These are phyloP conservation scores for Fonsecaea nubica DNA, from an alignment of 2,329 filamentous ascomycete species.

Conservation along the genomic window DNA sequence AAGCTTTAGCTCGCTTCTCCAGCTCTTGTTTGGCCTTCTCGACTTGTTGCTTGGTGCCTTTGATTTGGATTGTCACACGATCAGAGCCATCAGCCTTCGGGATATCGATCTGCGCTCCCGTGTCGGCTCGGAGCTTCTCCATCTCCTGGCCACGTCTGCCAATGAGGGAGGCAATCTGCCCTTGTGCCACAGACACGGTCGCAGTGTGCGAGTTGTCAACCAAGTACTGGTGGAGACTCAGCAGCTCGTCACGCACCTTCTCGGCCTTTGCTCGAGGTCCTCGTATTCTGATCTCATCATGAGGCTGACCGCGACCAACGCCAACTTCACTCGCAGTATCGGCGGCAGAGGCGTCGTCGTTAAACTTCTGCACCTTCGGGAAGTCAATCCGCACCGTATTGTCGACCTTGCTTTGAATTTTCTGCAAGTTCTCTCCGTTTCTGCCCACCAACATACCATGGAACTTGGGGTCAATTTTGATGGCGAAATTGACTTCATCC, in stretches of 20 bases:
- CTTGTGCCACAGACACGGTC: slow-evolving; percentile 84
- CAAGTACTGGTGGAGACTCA: slow-evolving; percentile 85
- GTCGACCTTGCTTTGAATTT: slow-evolving; percentile 88
- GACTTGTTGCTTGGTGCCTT: slow-evolving; percentile 90
- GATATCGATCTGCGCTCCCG: slow-evolving; percentile 89
- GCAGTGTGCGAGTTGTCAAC: slow-evolving; percentile 84
- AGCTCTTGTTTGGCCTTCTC: slow-evolving; percentile 89
- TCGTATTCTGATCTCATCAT: slow-evolving; percentile 88
- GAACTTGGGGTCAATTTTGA: slow-evolving; percentile 93
- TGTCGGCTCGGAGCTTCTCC: slow-evolving; percentile 83
- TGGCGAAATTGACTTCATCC: slow-evolving; percentile 83
- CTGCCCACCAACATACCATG: slow-evolving; percentile 93
- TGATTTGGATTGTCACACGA: slow-evolving; percentile 85
- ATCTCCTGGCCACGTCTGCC: slow-evolving; percentile 88
- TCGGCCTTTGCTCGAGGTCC: slow-evolving; percentile 93
- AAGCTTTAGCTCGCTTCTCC: slow-evolving; percentile 82
- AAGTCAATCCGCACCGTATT: slow-evolving; percentile 84
- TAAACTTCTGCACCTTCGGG: slow-evolving; percentile 66
- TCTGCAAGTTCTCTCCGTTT: slow-evolving; percentile 85
- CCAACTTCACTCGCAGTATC: slow-evolving; percentile 72
- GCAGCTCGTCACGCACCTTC: slow-evolving; percentile 87
- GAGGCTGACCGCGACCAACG: slow-evolving; percentile 70
- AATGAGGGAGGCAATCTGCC: slow-evolving; percentile 91
- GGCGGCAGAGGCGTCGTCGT: slow-evolving; percentile 73
- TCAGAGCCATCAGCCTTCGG: slow-evolving; percentile 76